phyloP scores from a whole-genome alignment of 306 rosid genomes.

The Canavalia ensiformis region DNA sequence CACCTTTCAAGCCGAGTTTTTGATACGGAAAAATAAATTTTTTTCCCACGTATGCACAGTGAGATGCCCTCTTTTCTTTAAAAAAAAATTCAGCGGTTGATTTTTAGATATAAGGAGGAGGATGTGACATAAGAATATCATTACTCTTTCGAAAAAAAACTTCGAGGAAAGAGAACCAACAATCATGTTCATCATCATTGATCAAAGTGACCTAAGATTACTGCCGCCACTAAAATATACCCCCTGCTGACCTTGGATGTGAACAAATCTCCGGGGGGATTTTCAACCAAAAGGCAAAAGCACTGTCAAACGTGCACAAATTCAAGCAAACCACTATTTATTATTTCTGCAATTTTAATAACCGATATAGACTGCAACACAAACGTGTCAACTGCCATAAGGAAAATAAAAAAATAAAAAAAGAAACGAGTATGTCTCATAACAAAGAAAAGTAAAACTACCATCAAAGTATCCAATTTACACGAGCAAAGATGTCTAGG shows the following conservation, averaged over 20 bases:
- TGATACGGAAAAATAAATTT: too few species aligned
- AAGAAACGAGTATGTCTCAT: conserved; percentile 34
- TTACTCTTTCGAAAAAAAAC: background rate
- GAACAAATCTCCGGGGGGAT: background rate
- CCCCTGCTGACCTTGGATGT: background rate
- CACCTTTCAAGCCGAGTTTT: background rate
- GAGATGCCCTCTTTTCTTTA: too few species aligned
- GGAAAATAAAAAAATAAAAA: conserved; percentile 17
- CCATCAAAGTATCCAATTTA: conserved; percentile 59
- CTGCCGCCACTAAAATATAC: conserved; percentile 1
- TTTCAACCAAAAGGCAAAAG: background rate
- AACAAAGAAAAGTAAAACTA: conserved; percentile 51
- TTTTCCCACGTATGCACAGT: too few species aligned
- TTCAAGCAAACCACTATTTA: conserved; percentile 42
- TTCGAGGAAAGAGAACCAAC: background rate
- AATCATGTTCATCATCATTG: background rate
- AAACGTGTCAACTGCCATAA: conserved; percentile 33
- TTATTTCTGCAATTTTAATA: conserved; percentile 44
- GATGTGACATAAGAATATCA: too few species aligned
- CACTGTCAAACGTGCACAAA: background rate
- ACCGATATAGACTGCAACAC: conserved; percentile 46
- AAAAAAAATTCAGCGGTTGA: too few species aligned
- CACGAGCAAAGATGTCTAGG: conserved; percentile 40
- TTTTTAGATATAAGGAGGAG: too few species aligned
- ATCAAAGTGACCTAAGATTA: background rate